phyloP scores from a whole-genome alignment of 768 basidiomycete species.

The Leucogyrophana mollusca region DNA sequence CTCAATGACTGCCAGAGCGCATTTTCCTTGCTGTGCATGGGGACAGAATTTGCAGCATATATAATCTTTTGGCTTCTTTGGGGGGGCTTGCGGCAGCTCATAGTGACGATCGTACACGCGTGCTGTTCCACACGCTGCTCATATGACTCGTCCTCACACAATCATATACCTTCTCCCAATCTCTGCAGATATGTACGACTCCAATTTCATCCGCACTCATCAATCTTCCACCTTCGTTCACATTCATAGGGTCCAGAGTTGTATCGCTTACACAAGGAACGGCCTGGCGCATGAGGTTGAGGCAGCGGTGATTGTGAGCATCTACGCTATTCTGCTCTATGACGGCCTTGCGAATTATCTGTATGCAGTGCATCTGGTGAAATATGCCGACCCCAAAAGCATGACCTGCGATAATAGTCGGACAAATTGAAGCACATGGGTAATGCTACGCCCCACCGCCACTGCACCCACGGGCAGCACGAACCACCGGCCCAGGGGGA shows the following conservation, averaged over 20 bases:
- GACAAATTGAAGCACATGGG: too few species aligned
- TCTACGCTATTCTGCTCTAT: conserved; percentile 14
- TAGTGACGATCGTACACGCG: too few species aligned
- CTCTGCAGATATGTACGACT: conserved; percentile 26
- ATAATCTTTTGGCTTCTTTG: too few species aligned
- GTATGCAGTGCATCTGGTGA: conserved; percentile 34
- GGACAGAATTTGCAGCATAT: too few species aligned
- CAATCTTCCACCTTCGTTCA: conserved; percentile 5
- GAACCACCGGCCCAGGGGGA: too few species aligned
- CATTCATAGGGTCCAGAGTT: conserved; percentile 28
- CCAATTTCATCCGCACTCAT: conserved; percentile 21
- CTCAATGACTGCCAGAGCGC: too few species aligned
- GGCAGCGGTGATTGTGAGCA: conserved; percentile 28
- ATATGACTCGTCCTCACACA: conserved; percentile 20
- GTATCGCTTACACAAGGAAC: conserved; percentile 30
- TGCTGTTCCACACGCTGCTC: background rate
- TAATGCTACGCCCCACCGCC: too few species aligned
- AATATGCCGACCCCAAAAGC: conserved; percentile 25
- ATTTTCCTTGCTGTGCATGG: too few species aligned
- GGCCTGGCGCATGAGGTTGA: conserved; percentile 31
- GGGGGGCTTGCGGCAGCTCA: too few species aligned
- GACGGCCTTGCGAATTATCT: conserved; percentile 24
- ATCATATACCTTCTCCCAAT: conserved; percentile 25
- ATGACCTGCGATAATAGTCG: background rate
- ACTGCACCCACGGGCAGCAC: too few species aligned